Base-by-base conservation (phyloP, 2,329 filamentous ascomycete genomes). In the Neopestalotiopsis rosae region DNA sequence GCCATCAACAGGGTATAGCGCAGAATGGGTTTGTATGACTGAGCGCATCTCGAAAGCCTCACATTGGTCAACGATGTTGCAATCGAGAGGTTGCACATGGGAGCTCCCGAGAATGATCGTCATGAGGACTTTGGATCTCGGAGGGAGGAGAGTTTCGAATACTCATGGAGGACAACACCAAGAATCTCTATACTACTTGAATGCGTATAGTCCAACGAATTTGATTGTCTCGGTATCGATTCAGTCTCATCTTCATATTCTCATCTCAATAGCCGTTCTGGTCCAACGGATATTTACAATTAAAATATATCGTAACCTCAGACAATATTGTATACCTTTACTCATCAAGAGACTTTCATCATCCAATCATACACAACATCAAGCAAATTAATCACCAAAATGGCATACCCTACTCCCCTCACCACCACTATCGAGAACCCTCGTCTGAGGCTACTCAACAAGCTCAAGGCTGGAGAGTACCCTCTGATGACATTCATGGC, bases 401-500 rank as follows among this genome's bases (percentile, higher is more conserved):
- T 63, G 61, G 32, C 20, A 4, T 42, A 63, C 61, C 30, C 61
- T 17, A 63, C 61, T 30, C 14, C 61, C 34, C 61, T n/a, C 12
- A 63, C 61, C 61, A 63, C 61, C 28, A 38, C 32, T 14, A 42
- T 63, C 34, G 20, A 63, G 61, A 63, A 63, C 61, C 17, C 32
- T 42, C 61, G 61, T 24, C 34, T 63, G 61, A 63, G 61, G 61
- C 34, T 63, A 24, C 61, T 63, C 38, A 63, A 63, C 61, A 63
- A 63, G 61, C 28, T 63, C 32, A 63, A 63, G 61, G 32, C 61
- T 24, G 32, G 32, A 28, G 61, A 63, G 61, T 63, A 63, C 34
- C 61, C 61, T 24, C 34, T 63, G 4, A 40, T 63, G 61, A 63
- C 61, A 5, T 63, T 63, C 38, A 42, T 63, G 61, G 61, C 61